These are phyloP conservation scores for Penicillium alfredii DNA, from an alignment of 495 filamentous ascomycete species.

Conservation along the genomic window DNA sequence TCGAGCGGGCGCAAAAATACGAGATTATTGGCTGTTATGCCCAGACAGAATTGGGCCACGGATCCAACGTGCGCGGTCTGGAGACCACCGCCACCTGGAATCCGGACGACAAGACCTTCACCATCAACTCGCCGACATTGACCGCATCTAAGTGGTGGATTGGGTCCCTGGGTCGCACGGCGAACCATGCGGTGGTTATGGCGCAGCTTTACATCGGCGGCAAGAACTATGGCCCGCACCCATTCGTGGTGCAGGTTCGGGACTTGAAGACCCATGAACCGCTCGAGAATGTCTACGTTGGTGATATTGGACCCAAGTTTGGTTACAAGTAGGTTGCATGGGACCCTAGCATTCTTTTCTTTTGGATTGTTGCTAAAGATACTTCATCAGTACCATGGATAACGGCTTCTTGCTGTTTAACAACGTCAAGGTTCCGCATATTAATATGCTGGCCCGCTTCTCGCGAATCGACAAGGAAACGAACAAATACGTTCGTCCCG, in stretches of 20 bases:
- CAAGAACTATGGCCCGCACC: constrained; percentile 63
- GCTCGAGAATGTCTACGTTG: constrained; percentile 61
- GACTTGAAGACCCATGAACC: constrained; percentile 65
- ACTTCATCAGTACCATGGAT: constrained; percentile 55
- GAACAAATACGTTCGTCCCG: constrained; percentile 56
- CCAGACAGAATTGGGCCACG: constrained; percentile 71
- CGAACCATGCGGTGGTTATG: constrained; percentile 71
- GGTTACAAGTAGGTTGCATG: constrained; percentile 48
- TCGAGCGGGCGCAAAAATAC: constrained; percentile 56
- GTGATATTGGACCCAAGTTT: constrained; percentile 71
- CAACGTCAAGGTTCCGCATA: constrained; percentile 61
- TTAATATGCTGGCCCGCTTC: constrained; percentile 64
- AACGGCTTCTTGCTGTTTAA: constrained; percentile 72
- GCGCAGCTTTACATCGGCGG: constrained; percentile 60
- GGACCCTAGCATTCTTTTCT: not conserved
- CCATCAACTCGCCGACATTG: constrained; percentile 58
- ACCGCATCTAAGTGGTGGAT: constrained; percentile 79
- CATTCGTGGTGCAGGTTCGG: constrained; percentile 70
- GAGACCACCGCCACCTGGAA: constrained; percentile 72
- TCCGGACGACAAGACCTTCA: constrained; percentile 60
- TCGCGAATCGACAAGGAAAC: constrained; percentile 55
- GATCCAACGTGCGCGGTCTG: constrained; percentile 66
- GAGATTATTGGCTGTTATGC: constrained; percentile 70
- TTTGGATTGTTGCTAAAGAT: not conserved
- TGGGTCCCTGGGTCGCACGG: constrained; percentile 63